These are phyloP conservation scores for Leptodermis oblonga DNA, from an alignment of 257 asterid genomes.

Conservation along the genomic window DNA sequence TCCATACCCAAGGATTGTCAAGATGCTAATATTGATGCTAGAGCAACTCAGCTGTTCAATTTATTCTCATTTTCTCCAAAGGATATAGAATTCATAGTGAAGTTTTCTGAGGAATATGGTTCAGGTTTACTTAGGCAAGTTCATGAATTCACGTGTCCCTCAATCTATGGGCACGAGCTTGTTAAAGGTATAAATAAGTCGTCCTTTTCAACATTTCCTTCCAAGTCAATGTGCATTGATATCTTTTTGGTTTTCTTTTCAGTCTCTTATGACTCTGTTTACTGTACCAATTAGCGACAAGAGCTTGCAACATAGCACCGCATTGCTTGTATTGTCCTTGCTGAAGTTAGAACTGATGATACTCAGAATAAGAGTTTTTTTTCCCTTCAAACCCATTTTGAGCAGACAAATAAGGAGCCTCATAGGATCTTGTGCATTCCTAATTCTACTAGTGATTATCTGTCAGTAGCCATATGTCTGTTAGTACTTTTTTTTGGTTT, in stretches of 20 bases:
- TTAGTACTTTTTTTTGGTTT: not conserved
- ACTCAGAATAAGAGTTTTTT: no score
- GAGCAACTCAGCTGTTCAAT: constrained; percentile 58
- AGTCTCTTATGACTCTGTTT: constrained; percentile 3
- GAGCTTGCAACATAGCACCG: not conserved
- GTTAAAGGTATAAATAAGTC: constrained; percentile 66
- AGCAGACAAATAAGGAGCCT: no score
- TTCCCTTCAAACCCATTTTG: not conserved
- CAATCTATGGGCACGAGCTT: constrained; percentile 95
- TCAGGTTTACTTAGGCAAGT: constrained; percentile 72
- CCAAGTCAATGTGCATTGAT: not conserved
- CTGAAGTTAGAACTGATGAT: no score
- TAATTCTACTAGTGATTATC: not conserved
- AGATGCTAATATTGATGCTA: constrained; percentile 38
- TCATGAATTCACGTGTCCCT: constrained; percentile 88
- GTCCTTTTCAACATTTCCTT: constrained; percentile 2
- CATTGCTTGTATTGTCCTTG: not conserved
- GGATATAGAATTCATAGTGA: constrained; percentile 85
- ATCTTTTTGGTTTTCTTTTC: not conserved
- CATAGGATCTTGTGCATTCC: not conserved
- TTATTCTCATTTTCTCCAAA: constrained; percentile 75
- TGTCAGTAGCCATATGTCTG: not conserved
- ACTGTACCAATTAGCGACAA: not conserved
- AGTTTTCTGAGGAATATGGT: constrained; percentile 86
- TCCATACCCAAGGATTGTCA: constrained; percentile 45